Evolutionary conservation across 2,329 filamentous ascomycete species (phyloP), one percentile per base, ranked within the genome.

Genomic region (Colletotrichum tropicale): DNA sequence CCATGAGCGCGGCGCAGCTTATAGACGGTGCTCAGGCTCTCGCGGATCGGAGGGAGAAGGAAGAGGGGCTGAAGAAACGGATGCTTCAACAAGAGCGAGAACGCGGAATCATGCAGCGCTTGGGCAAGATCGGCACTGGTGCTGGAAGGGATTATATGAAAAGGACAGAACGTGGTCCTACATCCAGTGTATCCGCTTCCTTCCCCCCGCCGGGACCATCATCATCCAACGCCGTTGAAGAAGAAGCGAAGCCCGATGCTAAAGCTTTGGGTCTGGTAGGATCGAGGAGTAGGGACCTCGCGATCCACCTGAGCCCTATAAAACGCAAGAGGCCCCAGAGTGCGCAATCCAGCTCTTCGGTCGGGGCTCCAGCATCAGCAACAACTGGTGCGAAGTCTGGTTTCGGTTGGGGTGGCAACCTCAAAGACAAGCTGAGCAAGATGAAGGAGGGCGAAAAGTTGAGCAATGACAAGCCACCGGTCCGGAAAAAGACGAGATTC

Each of bases 401-500:
- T 4, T 83, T 90, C 12, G 92, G 92, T 52, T 93, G 92, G 92
- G 92, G 92, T 56, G 85, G 86, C 10, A 84, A 83, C 38, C 82
- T 93, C 9, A 87, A 84, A 74, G 87, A 89, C 55, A 93, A 93
- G 83, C 85, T 93, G 30, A 83, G 88, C 5, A 87, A 88, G 77
- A 93, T 93, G 92, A 92, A 89, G 81, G 88, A 91, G 6, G 91
- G 91, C 3, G 90, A 92, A 82, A 89, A 86, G 78, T 58, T 77
- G 66, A 71, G 67, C 48, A 71, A 73, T 18, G 80, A 83, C 66
- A 82, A 76, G 78, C 88, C 81, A 81, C 91, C 91, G 0, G 88
- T 91, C 36, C 88, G 90, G 78, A 93, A 95, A 85, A 95, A 95
- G 88, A 96, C 94, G 67, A 88, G 94, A n/a, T 96, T 96, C 81